Conservation (phyloP, 2,329 filamentous ascomycete genomes). For the Xylaria multiplex region DNA sequence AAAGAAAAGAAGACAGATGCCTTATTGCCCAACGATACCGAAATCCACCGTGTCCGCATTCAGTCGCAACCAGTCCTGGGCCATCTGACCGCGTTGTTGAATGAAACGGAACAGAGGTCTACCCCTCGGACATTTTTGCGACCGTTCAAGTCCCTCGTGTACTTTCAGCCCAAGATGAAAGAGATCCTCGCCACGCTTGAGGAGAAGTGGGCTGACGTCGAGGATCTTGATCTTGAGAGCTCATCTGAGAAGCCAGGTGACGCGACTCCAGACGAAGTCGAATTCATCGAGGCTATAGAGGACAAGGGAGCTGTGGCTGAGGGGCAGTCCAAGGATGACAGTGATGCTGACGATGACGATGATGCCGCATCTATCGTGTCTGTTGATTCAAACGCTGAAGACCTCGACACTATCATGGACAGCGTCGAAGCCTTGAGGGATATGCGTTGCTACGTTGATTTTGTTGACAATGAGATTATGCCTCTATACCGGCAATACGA, state of each 20-base stretch:
- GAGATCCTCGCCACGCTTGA: constrained; percentile 53
- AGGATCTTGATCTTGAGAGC: constrained; percentile 48
- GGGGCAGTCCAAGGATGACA: constrained; percentile 40
- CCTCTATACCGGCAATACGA: constrained; percentile 49
- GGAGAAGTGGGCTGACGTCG: constrained; percentile 55
- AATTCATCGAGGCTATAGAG: constrained; percentile 42
- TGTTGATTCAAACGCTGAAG: constrained; percentile 52
- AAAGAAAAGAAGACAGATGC: constrained; percentile 41
- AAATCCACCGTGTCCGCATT: constrained; percentile 51
- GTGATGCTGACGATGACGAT: constrained; percentile 47
- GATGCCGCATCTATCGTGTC: constrained; percentile 51
- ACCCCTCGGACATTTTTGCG: constrained; percentile 54
- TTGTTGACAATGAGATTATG: constrained; percentile 56
- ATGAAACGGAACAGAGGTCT: constrained; percentile 51
- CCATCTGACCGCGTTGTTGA: constrained; percentile 52
- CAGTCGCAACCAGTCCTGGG: constrained; percentile 55
- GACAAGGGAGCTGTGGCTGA: constrained; percentile 32
- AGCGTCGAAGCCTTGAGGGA: constrained; percentile 53
- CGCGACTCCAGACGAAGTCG: constrained; percentile 43
- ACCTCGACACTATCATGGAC: constrained; percentile 52
- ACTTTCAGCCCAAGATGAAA: constrained; percentile 56
- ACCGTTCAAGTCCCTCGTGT: constrained; percentile 55
- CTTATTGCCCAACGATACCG: constrained; percentile 36
- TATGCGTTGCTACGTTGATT: constrained; percentile 57
- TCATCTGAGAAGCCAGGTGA: constrained; percentile 42